Evolutionary conservation across 129 eudicot species (phyloP).

Genomic region (Pseudognaphalium luteoalbum): DNA sequence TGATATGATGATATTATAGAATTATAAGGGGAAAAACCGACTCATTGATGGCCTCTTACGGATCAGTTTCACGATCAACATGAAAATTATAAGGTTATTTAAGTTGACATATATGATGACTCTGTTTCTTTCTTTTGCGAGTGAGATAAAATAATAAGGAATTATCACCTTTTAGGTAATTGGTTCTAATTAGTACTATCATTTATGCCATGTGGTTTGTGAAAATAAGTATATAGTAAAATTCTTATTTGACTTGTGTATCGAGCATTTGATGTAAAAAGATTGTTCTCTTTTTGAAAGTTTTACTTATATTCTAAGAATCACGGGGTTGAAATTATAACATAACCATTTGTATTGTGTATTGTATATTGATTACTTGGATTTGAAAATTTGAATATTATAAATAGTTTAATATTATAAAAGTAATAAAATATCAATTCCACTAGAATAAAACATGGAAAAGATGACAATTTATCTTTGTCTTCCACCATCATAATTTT

Average conservation of each 20-base stretch:
- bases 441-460: slow-evolving; percentile 36
- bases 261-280: slow-evolving; percentile 17
- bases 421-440: neutral
- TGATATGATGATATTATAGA: no score
- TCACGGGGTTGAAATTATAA: slow-evolving; percentile 12
- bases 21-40: no score
- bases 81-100: no score
- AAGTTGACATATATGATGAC: no score
- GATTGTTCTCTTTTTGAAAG: neutral
- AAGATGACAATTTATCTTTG: slow-evolving; percentile 33
- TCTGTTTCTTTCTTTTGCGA: no score
- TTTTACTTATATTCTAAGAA: slow-evolving; percentile 14
- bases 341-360: neutral
- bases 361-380: slow-evolving; percentile 1
- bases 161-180: neutral
- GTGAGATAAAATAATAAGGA: no score
- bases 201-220: slow-evolving; percentile 21
- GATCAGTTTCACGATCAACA: no score
- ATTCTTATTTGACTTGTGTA: slow-evolving; percentile 19
- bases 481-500: slow-evolving; percentile 31
- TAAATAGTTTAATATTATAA: neutral
- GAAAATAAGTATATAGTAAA: neutral
- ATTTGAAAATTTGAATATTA: slow-evolving; percentile 17
- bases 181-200: no score
- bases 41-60: no score